These are phyloP conservation scores for Teratosphaeria destructans DNA, from an alignment of 2,329 filamentous ascomycete species.

Conservation along the genomic window DNA sequence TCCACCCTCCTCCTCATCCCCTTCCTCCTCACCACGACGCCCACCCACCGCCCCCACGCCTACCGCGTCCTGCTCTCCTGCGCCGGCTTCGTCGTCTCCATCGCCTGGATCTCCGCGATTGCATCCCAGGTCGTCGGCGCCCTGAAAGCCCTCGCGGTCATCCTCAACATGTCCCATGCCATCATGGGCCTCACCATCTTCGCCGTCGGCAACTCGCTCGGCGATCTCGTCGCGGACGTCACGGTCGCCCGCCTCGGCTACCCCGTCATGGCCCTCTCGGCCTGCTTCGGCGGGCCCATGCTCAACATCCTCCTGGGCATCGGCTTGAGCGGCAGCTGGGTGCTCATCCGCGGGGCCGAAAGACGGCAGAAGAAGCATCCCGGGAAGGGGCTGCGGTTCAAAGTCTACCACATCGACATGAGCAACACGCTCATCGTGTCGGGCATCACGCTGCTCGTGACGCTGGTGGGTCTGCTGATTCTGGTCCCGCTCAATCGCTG, in stretches of 20 bases:
- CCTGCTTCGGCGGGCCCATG: slow-evolving; percentile 97
- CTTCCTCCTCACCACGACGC: slow-evolving; percentile 58
- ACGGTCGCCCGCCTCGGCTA: slow-evolving; percentile 89
- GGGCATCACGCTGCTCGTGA: slow-evolving; percentile 71
- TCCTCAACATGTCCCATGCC: slow-evolving; percentile 86
- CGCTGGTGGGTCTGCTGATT: slow-evolving; percentile 66
- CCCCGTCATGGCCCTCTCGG: slow-evolving; percentile 89
- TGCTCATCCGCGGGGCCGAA: slow-evolving; percentile 64
- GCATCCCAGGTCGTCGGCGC: slow-evolving; percentile 93
- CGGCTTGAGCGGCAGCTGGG: slow-evolving; percentile 80
- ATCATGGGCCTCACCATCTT: slow-evolving; percentile 93
- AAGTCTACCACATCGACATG: slow-evolving; percentile 73
- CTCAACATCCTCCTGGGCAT: slow-evolving; percentile 93
- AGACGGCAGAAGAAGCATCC: slow-evolving; percentile 58
- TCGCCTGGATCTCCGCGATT: slow-evolving; percentile 93
- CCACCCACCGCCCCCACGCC: slow-evolving; percentile 51
- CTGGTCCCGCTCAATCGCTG: slow-evolving; percentile 77
- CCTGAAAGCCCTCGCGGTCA: slow-evolving; percentile 83
- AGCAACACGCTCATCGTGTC: slow-evolving; percentile 77
- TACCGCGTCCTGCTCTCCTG: slow-evolving; percentile 76
- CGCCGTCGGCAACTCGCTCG: slow-evolving; percentile 88
- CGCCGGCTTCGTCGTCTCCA: slow-evolving; percentile 79
- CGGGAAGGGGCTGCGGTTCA: slow-evolving; percentile 52
- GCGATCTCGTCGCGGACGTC: slow-evolving; percentile 87
- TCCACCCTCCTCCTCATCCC: slow-evolving; percentile 58